A percentile compares a stretch with the other conserved stretches of the same genome.
phyloP scores from a whole-genome alignment of 345 rosid species.

The Rubroshorea leprosula region DNA sequence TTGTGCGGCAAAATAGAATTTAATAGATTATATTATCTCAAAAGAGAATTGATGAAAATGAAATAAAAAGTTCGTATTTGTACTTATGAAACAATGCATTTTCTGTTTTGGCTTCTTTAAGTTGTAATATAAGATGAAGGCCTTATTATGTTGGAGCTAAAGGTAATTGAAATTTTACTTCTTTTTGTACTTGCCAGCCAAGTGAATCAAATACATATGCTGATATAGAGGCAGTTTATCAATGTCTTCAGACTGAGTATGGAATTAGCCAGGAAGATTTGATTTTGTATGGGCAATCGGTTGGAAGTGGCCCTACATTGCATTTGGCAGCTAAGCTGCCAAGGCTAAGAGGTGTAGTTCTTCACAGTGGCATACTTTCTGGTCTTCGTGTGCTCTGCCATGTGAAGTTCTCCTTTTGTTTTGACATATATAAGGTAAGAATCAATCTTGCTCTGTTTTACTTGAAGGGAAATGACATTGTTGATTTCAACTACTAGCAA shows the following conservation, averaged over 20 bases:
- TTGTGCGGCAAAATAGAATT: too few species aligned
- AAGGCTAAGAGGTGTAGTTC: constrained; percentile 91
- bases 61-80: background rate
- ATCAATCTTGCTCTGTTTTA: background rate
- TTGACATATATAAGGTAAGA: constrained; percentile 78
- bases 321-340: constrained; percentile 97
- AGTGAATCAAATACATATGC: constrained; percentile 91
- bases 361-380: constrained; percentile 97
- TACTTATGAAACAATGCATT: background rate
- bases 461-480: background rate
- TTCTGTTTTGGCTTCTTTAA: background rate
- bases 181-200: constrained; percentile 48
- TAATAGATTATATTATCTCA: too few species aligned
- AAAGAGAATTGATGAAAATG: background rate
- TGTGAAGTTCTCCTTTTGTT: constrained; percentile 76
- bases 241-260: constrained; percentile 84
- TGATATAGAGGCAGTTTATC: constrained; percentile 93
- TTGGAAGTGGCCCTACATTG: constrained; percentile 95
- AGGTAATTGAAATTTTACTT: background rate
- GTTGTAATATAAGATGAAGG: background rate
- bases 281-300: constrained; percentile 93
- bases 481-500: background rate
- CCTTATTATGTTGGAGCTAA: background rate
- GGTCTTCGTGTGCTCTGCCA: constrained; percentile 99
- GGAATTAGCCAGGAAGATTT: constrained; percentile 91